Conservation (phyloP, 2,329 filamentous ascomycete genomes). For the Intubia oerlemansii region DNA sequence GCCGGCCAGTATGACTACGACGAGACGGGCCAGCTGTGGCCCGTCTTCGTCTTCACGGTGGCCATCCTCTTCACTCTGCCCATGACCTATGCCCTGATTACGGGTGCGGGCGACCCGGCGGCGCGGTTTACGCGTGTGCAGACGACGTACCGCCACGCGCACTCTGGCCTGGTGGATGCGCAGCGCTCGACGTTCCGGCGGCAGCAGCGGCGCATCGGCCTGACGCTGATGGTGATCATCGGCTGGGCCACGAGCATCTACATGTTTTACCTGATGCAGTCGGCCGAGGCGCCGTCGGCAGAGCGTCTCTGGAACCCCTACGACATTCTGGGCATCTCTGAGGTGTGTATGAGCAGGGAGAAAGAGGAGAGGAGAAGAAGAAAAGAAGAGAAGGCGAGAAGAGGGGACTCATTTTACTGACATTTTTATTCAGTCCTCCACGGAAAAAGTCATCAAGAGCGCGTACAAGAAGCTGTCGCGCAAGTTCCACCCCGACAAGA, state of each 20-base stretch:
- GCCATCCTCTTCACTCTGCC: slow-evolving; percentile 73
- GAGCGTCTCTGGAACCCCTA: slow-evolving; percentile 92
- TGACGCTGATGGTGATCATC: slow-evolving; percentile 49
- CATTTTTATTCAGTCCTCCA: slow-evolving; percentile 45
- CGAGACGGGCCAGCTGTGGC: slow-evolving; percentile 95
- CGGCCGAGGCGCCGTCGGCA: slow-evolving; percentile 42
- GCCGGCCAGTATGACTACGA: slow-evolving; percentile 97
- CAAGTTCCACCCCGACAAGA: slow-evolving; percentile 84
- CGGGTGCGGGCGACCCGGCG: slow-evolving; percentile 54
- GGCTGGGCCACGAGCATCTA: slow-evolving; percentile 73
- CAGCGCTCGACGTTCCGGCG: slow-evolving; percentile 75
- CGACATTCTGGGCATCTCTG: slow-evolving; percentile 71
- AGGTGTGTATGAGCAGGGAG: slow-evolving; percentile 24
- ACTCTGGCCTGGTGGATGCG: slow-evolving; percentile 64
- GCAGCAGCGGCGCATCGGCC: slow-evolving; percentile 74
- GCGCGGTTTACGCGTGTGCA: slow-evolving; percentile 66
- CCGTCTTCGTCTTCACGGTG: slow-evolving; percentile 92
- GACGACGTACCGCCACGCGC: slow-evolving; percentile 57
- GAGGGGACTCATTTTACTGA: no score
- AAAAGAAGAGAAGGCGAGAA: no score
- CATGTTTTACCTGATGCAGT: slow-evolving; percentile 80
- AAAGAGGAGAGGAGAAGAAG: background rate
- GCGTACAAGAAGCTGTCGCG: slow-evolving; percentile 75
- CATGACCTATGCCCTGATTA: slow-evolving; percentile 72
- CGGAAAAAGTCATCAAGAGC: slow-evolving; percentile 79